A percentile compares a stretch with the other conserved stretches of the same genome.
Evolutionary conservation across 495 filamentous ascomycete genomes (phyloP).

Genomic region (Bathelium albidoporum): DNA sequence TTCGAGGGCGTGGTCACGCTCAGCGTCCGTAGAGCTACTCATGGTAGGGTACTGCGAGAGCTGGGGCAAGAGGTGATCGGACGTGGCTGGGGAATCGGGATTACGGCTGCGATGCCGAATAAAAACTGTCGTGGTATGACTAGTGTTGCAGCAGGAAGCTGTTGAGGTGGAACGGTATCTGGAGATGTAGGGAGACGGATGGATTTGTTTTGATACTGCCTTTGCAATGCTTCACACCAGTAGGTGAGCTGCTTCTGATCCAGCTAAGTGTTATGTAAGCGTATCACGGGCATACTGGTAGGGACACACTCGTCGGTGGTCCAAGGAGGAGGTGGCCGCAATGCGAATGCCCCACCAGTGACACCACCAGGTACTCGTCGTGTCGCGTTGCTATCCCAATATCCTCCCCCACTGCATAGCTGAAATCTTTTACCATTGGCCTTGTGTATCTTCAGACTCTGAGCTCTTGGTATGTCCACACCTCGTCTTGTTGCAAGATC

Average conservation of each 20-base stretch:
- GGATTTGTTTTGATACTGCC: not conserved
- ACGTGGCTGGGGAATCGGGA: no score
- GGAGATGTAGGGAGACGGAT: not conserved
- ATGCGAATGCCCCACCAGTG: not conserved
- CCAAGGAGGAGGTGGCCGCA: not conserved
- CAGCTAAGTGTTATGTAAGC: not conserved
- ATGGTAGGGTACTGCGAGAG: not conserved
- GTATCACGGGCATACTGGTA: no score
- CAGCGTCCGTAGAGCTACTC: constrained; percentile 33
- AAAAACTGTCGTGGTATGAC: not conserved
- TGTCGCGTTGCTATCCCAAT: not conserved
- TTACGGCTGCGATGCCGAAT: not conserved
- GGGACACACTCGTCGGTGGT: not conserved
- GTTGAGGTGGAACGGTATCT: not conserved
- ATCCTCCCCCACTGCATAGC: not conserved
- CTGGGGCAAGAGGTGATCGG: not conserved
- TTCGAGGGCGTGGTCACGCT: constrained; percentile 73
- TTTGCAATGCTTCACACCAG: not conserved
- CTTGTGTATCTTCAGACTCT: not conserved
- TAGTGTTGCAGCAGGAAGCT: not conserved
- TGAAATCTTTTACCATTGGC: not conserved
- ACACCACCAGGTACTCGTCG: not conserved
- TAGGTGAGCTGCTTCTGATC: not conserved
- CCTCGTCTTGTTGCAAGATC: no score
- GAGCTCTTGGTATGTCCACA: not conserved